Conservation (phyloP, 495 filamentous ascomycete species). For the Elaphomyces granulatus region DNA sequence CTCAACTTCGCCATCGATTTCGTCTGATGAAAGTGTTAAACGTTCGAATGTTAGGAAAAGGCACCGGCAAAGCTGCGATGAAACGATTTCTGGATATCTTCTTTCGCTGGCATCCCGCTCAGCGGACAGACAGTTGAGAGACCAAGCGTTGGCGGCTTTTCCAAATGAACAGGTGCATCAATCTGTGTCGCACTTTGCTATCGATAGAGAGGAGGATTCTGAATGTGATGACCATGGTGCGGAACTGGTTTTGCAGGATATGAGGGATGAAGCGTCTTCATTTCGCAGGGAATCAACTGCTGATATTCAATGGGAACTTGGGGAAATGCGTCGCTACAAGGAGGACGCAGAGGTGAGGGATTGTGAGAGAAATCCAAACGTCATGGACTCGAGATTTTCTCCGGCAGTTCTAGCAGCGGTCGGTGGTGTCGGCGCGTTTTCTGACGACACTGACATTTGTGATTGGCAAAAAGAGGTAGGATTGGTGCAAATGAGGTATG, state of each 20-base stretch:
- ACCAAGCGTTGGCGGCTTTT: constrained; percentile 56
- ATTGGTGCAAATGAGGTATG: constrained; percentile 35
- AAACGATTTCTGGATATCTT: constrained; percentile 56
- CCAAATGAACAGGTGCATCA: constrained; percentile 51
- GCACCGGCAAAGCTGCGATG: constrained; percentile 49
- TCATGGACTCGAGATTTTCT: constrained; percentile 9
- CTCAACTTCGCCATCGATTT: constrained; percentile 32
- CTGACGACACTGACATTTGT: background rate
- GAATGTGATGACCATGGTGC: constrained; percentile 23
- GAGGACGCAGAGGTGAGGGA: constrained; percentile 29
- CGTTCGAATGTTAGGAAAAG: constrained; percentile 23
- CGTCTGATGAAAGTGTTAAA: constrained; percentile 23
- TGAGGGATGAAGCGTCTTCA: constrained; percentile 16
- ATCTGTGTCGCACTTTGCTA: constrained; percentile 44
- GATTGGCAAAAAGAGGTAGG: constrained; percentile 28
- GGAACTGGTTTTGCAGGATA: constrained; percentile 34
- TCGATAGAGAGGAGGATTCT: constrained; percentile 35
- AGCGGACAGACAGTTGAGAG: constrained; percentile 56
- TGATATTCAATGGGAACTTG: constrained; percentile 37
- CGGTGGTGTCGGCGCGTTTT: constrained; percentile 9
- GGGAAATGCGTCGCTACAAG: constrained; percentile 37
- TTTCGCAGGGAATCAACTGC: constrained; percentile 32
- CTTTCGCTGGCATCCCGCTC: constrained; percentile 61
- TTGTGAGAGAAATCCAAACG: constrained; percentile 3
- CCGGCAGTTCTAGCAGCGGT: constrained; percentile 9